A percentile compares a stretch with the other conserved stretches of the same genome.
These are phyloP conservation scores for Colletotrichum aenigma DNA, from an alignment of 2,329 filamentous ascomycete species.

Conservation along the genomic window DNA sequence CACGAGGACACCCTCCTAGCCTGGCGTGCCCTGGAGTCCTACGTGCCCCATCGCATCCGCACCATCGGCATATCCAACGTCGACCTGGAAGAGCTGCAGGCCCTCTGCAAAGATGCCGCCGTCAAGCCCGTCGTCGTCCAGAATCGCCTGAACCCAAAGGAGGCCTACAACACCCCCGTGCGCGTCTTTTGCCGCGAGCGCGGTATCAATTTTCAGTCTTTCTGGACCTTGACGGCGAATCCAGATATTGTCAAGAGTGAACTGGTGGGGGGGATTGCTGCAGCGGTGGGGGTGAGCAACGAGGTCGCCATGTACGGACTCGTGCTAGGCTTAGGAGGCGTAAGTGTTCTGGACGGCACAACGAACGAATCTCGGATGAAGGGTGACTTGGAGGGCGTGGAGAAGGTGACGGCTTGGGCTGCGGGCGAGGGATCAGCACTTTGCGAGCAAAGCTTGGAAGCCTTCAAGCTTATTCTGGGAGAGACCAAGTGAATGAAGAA, in stretches of 20 bases:
- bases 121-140: conserved; percentile 67
- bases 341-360: conserved; percentile 52
- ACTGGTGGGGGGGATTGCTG: conserved; percentile 57
- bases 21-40: conserved; percentile 70
- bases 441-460: conserved; percentile 53
- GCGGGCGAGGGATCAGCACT: conserved; percentile 42
- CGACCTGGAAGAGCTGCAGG: conserved; percentile 58
- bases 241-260: conserved; percentile 36
- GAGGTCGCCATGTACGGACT: conserved; percentile 53
- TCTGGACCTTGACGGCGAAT: conserved; percentile 60
- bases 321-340: conserved; percentile 48
- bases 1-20: conserved; percentile 60
- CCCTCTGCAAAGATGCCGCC: conserved; percentile 49
- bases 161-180: conserved; percentile 63
- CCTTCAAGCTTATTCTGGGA: conserved; percentile 45
- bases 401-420: conserved; percentile 46
- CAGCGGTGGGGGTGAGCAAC: conserved; percentile 34
- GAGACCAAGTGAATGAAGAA: conserved; percentile 7
- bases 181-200: conserved; percentile 53
- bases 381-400: conserved; percentile 49
- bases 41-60: conserved; percentile 67
- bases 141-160: conserved; percentile 72
- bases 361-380: conserved; percentile 51
- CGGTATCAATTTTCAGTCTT: conserved; percentile 54
- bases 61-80: conserved; percentile 79